These are phyloP conservation scores for Hirsutella rhossiliensis DNA, from an alignment of 2,329 filamentous ascomycete species.

Conservation along the genomic window DNA sequence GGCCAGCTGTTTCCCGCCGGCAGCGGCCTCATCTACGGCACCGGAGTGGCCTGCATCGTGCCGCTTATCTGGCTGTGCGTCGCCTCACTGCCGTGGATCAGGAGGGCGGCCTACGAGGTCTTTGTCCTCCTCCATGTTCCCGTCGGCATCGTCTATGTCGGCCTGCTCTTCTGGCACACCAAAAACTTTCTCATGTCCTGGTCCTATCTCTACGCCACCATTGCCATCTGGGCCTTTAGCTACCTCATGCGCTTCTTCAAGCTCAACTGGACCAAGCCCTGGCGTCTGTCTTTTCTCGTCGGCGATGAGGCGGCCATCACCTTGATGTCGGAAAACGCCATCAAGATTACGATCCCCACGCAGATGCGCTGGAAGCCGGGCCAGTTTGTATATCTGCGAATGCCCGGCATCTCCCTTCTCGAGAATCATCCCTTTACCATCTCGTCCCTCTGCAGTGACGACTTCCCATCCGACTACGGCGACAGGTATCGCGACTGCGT, in stretches of 20 bases:
- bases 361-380: constrained; percentile 88
- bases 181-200: constrained; percentile 86
- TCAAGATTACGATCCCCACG: constrained; percentile 90
- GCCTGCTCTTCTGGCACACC: constrained; percentile 88
- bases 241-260: constrained; percentile 69
- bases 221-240: constrained; percentile 67
- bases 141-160: constrained; percentile 68
- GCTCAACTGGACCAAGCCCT: constrained; percentile 79
- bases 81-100: constrained; percentile 69
- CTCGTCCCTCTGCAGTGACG: constrained; percentile 80
- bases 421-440: constrained; percentile 97
- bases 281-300: constrained; percentile 68
- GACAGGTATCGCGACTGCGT: constrained; percentile 81
- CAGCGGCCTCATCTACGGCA: constrained; percentile 68
- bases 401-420: constrained; percentile 82
- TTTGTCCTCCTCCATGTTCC: constrained; percentile 78
- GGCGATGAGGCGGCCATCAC: constrained; percentile 87
- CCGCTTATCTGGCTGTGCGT: constrained; percentile 75
- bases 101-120: constrained; percentile 69
- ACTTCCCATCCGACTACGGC: constrained; percentile 86
- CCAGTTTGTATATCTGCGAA: constrained; percentile 88
- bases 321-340: constrained; percentile 81
- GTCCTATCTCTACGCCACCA: constrained; percentile 74
- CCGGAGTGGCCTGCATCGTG: constrained; percentile 69
- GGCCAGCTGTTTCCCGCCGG: constrained; percentile 53